These are phyloP conservation scores for Fusarium succisae DNA, from an alignment of 2,329 filamentous ascomycete species.

Conservation along the genomic window DNA sequence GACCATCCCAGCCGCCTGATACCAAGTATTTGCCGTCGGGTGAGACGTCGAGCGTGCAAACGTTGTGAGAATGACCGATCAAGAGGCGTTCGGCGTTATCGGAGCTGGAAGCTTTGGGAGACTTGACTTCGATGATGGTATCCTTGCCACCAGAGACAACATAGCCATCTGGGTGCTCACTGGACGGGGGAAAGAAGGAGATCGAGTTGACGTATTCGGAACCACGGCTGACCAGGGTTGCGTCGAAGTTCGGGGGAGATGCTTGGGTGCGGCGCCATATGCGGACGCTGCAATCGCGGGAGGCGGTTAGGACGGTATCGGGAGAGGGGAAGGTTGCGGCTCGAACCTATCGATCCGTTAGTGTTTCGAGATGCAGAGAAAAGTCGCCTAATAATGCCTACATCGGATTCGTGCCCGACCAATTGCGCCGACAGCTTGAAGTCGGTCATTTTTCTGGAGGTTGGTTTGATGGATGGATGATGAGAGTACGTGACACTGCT, in stretches of 20 bases:
- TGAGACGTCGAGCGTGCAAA: slow-evolving; percentile 85
- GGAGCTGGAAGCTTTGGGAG: slow-evolving; percentile 70
- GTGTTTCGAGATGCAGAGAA: neutral
- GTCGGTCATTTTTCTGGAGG: slow-evolving; percentile 64
- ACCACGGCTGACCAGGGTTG: slow-evolving; percentile 80
- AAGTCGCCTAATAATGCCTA: slow-evolving; percentile 56
- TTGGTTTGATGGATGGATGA: slow-evolving; percentile 54
- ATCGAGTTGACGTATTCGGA: slow-evolving; percentile 89
- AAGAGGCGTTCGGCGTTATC: slow-evolving; percentile 88
- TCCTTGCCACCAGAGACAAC: slow-evolving; percentile 91
- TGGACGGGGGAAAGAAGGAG: slow-evolving; percentile 76
- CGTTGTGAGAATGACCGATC: slow-evolving; percentile 85
- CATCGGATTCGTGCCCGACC: slow-evolving; percentile 91
- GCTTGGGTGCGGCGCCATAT: slow-evolving; percentile 78
- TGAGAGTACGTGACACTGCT: slow-evolving; percentile 15
- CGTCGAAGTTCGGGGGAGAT: slow-evolving; percentile 77
- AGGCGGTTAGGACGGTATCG: slow-evolving; percentile 81
- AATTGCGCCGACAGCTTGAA: slow-evolving; percentile 95
- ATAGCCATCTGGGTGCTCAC: slow-evolving; percentile 78
- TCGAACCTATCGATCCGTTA: slow-evolving; percentile 73
- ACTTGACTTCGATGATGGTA: slow-evolving; percentile 89
- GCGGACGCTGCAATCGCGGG: slow-evolving; percentile 89
- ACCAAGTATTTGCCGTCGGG: slow-evolving; percentile 78
- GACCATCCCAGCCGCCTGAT: slow-evolving; percentile 93
- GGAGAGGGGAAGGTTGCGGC: slow-evolving; percentile 81